These are phyloP conservation scores for Catenaria anguillulae DNA, from an alignment of 371 early-diverging fungal genomes.

Conservation along the genomic window DNA sequence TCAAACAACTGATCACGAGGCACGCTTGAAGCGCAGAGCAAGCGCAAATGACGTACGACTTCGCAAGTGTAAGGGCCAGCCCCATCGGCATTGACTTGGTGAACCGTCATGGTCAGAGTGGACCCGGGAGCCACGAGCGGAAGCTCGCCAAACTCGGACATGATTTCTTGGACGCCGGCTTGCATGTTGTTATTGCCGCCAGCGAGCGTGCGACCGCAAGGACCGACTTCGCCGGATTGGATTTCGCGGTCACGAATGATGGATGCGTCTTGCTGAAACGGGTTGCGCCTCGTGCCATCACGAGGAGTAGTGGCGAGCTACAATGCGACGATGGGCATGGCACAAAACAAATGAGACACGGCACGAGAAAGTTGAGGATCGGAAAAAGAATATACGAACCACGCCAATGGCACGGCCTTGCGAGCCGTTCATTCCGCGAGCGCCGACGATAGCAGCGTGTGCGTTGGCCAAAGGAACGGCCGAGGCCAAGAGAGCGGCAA, in stretches of 20 bases:
- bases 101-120: background rate
- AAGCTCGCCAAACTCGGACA: background rate
- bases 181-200: constrained; percentile 1
- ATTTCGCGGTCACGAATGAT: constrained; percentile 4
- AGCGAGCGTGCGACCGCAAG: background rate
- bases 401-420: background rate
- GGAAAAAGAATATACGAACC: background rate
- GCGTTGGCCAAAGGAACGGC: background rate
- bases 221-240: background rate
- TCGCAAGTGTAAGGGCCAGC: background rate
- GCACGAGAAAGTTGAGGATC: no score
- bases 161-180: background rate
- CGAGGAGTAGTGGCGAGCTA: background rate
- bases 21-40: background rate
- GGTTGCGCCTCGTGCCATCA: background rate
- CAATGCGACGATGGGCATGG: no score
- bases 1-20: no score
- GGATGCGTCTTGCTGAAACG: background rate
- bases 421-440: background rate
- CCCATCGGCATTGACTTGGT: constrained; percentile 3
- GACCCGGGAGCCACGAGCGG: background rate
- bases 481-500: background rate
- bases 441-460: background rate
- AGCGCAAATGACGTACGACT: background rate
- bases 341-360: no score